Evolutionary conservation across 176 grass and related monocot genomes (phyloP).

Genomic region (Triticum timopheevii): DNA sequence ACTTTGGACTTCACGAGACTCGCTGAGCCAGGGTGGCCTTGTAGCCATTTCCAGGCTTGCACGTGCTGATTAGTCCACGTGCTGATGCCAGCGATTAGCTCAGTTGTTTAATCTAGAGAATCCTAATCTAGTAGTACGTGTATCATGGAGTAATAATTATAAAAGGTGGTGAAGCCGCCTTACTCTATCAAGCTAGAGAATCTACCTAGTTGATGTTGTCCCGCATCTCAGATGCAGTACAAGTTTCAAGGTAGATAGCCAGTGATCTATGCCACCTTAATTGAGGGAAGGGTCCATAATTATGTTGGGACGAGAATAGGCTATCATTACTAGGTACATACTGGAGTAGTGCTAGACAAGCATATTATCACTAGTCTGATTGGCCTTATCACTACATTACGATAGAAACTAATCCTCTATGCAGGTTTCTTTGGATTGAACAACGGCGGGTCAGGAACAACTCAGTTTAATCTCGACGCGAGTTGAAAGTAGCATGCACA

Average conservation of each 20-base stretch:
- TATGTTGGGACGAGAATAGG: conserved; percentile 22
- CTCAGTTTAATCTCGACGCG: neutral
- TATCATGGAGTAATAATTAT: conserved; percentile 22
- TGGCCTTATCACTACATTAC: neutral
- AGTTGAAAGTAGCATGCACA: neutral
- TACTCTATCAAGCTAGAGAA: conserved; percentile 50
- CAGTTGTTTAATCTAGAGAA: neutral
- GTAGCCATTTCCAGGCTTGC: conserved; percentile 1
- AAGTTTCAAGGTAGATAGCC: conserved; percentile 49
- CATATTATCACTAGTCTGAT: neutral
- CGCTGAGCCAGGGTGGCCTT: conserved; percentile 31
- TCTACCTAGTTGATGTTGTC: conserved; percentile 42
- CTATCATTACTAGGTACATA: neutral
- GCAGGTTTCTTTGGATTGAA: neutral
- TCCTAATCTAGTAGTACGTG: conserved; percentile 4
- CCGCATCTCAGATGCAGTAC: conserved; percentile 33
- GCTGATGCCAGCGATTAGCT: conserved; percentile 26
- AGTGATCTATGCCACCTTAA: conserved; percentile 50
- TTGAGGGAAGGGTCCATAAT: conserved; percentile 31
- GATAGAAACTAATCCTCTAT: neutral
- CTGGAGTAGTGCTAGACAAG: neutral
- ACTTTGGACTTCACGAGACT: conserved; percentile 18
- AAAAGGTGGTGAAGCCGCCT: conserved; percentile 17
- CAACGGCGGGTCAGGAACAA: neutral
- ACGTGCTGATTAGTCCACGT: conserved; percentile 56